Evolutionary conservation across 2,329 filamentous ascomycete species (phyloP).

Genomic region (Colletotrichum eleusines): DNA sequence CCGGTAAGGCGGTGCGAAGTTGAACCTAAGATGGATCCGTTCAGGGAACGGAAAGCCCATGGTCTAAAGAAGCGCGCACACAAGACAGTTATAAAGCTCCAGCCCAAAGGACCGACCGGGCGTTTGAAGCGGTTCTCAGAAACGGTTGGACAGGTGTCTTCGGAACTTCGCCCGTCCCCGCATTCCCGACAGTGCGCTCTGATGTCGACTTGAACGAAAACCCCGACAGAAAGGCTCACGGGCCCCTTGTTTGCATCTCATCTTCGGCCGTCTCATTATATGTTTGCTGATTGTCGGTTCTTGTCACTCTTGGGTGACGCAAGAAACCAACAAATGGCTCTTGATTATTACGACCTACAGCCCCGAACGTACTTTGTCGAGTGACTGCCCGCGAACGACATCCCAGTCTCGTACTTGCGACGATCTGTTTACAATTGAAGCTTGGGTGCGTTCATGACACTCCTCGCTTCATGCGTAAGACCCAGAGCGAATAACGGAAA

Average conservation of each 20-base stretch:
- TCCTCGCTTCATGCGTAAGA: background rate
- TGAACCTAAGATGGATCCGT: background rate
- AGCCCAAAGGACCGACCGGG: background rate
- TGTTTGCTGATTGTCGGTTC: background rate
- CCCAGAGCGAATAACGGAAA: background rate
- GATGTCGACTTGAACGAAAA: background rate
- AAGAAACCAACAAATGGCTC: background rate
- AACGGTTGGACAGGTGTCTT: background rate
- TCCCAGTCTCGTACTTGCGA: background rate
- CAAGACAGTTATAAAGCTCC: background rate
- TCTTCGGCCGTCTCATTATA: background rate
- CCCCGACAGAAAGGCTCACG: background rate
- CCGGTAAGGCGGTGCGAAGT: background rate
- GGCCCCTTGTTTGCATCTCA: background rate
- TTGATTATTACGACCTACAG: background rate
- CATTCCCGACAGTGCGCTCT: constrained; percentile 1
- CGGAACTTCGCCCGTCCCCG: background rate
- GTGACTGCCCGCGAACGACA: background rate
- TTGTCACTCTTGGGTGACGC: background rate
- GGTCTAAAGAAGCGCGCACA: background rate
- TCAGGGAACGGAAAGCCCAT: background rate
- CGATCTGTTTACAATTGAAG: background rate
- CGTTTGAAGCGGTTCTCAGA: too few relatives aligned
- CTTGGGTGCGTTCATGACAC: background rate
- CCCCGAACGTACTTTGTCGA: background rate